Base-by-base conservation (phyloP, 2,329 filamentous ascomycete species). In the Verticillium longisporum region DNA sequence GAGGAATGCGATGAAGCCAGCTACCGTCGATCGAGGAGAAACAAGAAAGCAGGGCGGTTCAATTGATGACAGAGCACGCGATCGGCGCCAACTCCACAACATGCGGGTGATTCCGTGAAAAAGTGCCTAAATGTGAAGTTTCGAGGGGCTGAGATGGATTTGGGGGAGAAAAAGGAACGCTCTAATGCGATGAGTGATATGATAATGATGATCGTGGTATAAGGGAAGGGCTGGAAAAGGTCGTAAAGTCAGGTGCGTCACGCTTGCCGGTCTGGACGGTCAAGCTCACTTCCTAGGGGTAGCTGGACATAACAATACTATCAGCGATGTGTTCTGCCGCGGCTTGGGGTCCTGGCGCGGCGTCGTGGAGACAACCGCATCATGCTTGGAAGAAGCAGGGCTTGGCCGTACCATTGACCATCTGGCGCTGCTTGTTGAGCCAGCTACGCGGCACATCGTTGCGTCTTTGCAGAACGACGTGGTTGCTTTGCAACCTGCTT, bases 341-440 rank as follows among this genome's bases (percentile, higher is more conserved):
- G 4, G 32, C 18, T 56, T 26, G 4, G n/a, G 10, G 9, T n/a
- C 21, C 38, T 9, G 21, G 9, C 41, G n/a, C n/a, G 18, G 21
- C 4, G 9, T 18, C n/a, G 4, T 11, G 41, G n/a, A 18, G 41
- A 45, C 38, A n/a, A 37, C n/a, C 41, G 11, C 3, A 26, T 50
- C 18, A 50, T 21, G 18, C 41, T 50, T 50, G n/a, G 9, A 37
- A 67, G 55, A 50, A 50, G 41, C 41, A 50, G 37, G 37, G 33
- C 11, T n/a, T 41, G 21, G 13, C 33, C 77, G 68, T 60, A 84
- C 80, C 81, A 73, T 88, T 87, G 66, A 89, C 84, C 79, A 88
- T 80, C 71, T 87, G 84, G 71, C 91, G 84, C 81, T 95, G 91
- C 79, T 90, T 92, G 69, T 90, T 90, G 68, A 96, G 77, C 90